These are phyloP conservation scores for Hippophae gyantsensis DNA, from an alignment of 306 rosid genomes.

Conservation along the genomic window DNA sequence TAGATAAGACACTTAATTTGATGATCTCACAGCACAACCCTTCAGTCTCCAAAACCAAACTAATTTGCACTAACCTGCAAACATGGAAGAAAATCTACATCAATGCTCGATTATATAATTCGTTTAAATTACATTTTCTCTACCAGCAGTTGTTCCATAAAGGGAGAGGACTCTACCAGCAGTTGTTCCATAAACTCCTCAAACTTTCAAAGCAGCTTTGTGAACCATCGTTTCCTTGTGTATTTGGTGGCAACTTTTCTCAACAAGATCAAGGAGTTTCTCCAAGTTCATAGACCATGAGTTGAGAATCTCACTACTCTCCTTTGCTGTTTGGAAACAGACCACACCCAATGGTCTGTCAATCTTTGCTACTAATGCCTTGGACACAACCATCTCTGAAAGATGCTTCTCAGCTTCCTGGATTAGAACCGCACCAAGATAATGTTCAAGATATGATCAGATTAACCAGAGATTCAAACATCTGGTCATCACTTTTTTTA, in stretches of 20 bases:
- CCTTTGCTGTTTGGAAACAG: conserved; percentile 74
- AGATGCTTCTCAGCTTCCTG: conserved; percentile 98
- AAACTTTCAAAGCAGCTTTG: conserved; percentile 70
- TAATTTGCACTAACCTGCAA: too few relatives aligned
- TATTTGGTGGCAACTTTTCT: conserved; percentile 94
- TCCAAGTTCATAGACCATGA: conserved; percentile 93
- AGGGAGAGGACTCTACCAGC: conserved; percentile 6
- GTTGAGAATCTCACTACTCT: conserved; percentile 77
- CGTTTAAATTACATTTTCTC: neutral
- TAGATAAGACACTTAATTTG: too few relatives aligned
- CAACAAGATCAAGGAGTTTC: conserved; percentile 91
- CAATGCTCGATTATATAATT: too few relatives aligned
- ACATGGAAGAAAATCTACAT: too few relatives aligned
- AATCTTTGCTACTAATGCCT: conserved; percentile 82
- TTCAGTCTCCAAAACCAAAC: too few relatives aligned
- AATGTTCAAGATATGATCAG: neutral
- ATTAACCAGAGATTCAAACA: neutral
- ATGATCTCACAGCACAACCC: too few relatives aligned
- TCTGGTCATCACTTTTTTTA: neutral
- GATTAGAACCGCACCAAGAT: neutral
- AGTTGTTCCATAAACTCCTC: conserved; percentile 11
- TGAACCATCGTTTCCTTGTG: conserved; percentile 97
- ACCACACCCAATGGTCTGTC: conserved; percentile 85
- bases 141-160: neutral
- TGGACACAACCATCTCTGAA: conserved; percentile 98